Evolutionary conservation across 371 early-diverging fungal genomes (phyloP), one percentile per base, ranked within the genome.

Genomic region (Apophysomyces elegans): DNA sequence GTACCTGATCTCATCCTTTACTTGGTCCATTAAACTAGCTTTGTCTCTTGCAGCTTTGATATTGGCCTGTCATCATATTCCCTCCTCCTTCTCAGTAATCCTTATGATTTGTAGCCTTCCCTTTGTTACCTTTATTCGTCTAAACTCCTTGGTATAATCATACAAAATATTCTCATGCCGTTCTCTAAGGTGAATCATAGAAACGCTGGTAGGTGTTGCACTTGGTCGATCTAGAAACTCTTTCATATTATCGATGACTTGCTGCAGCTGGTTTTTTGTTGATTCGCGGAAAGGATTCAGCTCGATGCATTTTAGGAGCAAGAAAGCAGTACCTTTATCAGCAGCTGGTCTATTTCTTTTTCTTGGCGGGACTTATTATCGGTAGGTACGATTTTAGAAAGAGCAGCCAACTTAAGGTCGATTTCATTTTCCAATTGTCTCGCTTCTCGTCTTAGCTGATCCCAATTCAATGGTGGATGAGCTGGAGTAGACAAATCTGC

Each of bases 81-180:
- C 59, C 1, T 16, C 21, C 18, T 62, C 14, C 4, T 45, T 39
- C 26, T 43, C 50, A 35, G 9, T 37, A 14, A 50, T 18, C 35
- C 16, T n/a, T 18, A 38, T 26, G 13, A 37, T 26, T 26, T 4
- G n/a, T 69, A 67, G 74, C 37, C 39, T 26, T 18, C 64, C 76
- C 74, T 63, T 72, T 80, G n/a, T 16, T 73, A 81, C 84, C 75
- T 82, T 84, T 45, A 86, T 84, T 63, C 79, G 74, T 59, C 86
- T 82, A 69, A 88, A 90, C 62, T 91, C 92, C 62, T 87, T 88
- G 45, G 78, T 80, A 71, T 86, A 89, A 63, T 91, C 91, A 66
- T 81, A 87, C 32, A 88, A 73, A 39, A 90, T 90, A 72, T 90
- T 89, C 56, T 88, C 81, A 66, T 91, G 91, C 47, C 92, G 70